Evolutionary conservation across 2,329 filamentous ascomycete species (phyloP).

Genomic region (Rachicladosporium sp.): DNA sequence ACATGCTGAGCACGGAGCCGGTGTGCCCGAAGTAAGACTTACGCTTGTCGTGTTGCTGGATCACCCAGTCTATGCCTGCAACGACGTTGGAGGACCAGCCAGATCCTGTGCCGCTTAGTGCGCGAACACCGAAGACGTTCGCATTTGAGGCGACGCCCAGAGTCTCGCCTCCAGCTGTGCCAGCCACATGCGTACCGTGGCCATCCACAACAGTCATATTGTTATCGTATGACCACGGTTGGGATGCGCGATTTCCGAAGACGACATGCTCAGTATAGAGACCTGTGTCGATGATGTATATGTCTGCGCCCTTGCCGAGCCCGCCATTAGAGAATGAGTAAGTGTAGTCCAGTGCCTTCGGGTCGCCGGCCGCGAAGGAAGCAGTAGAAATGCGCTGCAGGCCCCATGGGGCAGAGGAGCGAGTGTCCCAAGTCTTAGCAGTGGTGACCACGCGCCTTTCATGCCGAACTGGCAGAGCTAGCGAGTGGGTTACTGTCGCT

Average conservation of each 20-base stretch:
- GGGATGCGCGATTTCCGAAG: constrained; percentile 31
- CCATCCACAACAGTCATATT: constrained; percentile 30
- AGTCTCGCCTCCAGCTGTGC: constrained; percentile 31
- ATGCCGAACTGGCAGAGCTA: constrained; percentile 1
- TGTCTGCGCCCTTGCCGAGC: constrained; percentile 32
- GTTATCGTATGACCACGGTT: constrained; percentile 28
- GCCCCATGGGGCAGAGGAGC: constrained; percentile 32
- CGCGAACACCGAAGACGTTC: constrained; percentile 40
- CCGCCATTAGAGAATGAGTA: constrained; percentile 29
- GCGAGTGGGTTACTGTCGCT: constrained; percentile 4
- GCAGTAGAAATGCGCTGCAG: constrained; percentile 33
- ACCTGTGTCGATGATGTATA: constrained; percentile 38
- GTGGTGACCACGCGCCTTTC: constrained; percentile 11
- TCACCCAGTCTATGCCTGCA: constrained; percentile 36
- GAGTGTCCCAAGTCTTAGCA: constrained; percentile 13
- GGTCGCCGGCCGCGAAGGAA: constrained; percentile 12
- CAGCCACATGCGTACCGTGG: constrained; percentile 37
- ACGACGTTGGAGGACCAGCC: constrained; percentile 37
- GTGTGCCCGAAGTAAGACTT: constrained; percentile 26
- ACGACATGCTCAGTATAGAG: constrained; percentile 32
- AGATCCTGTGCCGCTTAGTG: constrained; percentile 33
- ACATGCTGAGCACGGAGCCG: constrained; percentile 37
- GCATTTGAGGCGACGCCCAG: constrained; percentile 37
- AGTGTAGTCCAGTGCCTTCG: constrained; percentile 28
- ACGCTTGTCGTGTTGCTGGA: constrained; percentile 32